Evolutionary conservation across 2,329 filamentous ascomycete species (phyloP).

Genomic region (Botrytis tulipae): DNA sequence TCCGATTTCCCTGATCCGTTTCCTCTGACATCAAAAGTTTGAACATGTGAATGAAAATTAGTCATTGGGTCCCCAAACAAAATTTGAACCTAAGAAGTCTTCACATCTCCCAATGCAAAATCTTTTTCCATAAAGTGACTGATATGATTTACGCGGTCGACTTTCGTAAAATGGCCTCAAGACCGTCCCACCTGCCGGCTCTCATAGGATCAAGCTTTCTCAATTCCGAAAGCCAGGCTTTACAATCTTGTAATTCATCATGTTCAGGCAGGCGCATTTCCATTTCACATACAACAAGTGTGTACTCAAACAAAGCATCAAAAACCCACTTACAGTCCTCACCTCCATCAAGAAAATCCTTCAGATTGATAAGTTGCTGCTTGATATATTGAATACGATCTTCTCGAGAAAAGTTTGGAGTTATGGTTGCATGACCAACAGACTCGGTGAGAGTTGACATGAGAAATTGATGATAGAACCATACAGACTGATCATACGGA

Average conservation of each 20-base stretch:
- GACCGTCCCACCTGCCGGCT: constrained; percentile 39
- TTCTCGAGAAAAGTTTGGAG: constrained; percentile 57
- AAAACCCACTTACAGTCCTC: constrained; percentile 85
- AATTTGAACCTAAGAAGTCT: background rate
- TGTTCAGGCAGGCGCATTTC: constrained; percentile 44
- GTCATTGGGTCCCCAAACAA: background rate
- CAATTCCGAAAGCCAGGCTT: constrained; percentile 37
- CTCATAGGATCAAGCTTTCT: constrained; percentile 38
- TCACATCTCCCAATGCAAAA: background rate
- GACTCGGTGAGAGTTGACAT: constrained; percentile 64
- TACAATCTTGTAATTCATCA: constrained; percentile 42
- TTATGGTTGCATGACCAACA: constrained; percentile 55
- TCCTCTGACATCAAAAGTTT: background rate
- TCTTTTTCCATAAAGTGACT: background rate
- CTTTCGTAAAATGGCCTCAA: constrained; percentile 26
- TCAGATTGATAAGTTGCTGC: constrained; percentile 71
- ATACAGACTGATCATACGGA: constrained; percentile 90
- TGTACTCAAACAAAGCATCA: constrained; percentile 77
- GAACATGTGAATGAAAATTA: background rate
- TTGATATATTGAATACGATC: constrained; percentile 66
- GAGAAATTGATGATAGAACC: constrained; percentile 94
- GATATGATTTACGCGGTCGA: background rate
- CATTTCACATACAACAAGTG: constrained; percentile 56
- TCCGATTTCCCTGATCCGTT: background rate
- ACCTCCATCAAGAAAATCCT: constrained; percentile 61